A percentile compares a stretch with the other conserved stretches of the same genome.
phyloP scores from a whole-genome alignment of 371 early-diverging fungal species.

The Mortierella polycephala region DNA sequence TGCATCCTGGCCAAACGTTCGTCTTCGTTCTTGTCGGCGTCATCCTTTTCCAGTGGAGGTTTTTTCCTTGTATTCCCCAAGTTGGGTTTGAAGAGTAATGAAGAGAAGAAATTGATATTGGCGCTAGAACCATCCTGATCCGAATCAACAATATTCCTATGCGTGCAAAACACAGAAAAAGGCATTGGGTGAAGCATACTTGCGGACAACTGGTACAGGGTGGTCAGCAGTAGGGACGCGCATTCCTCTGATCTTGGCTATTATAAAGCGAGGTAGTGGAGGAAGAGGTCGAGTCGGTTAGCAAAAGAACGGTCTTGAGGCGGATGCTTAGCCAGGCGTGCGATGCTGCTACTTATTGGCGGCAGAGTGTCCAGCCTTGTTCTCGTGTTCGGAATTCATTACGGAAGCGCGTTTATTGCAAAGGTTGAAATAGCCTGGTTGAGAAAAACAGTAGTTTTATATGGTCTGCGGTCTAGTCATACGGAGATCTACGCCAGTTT shows the following conservation, averaged over 20 bases:
- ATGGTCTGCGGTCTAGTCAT: too few species aligned
- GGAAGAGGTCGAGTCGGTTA: neutral
- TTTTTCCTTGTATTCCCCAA: constrained; percentile 33
- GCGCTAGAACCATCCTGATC: too few species aligned
- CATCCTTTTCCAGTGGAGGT: constrained; percentile 17
- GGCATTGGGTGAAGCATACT: constrained; percentile 18
- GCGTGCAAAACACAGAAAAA: neutral
- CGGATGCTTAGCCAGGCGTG: neutral
- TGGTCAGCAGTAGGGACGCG: constrained; percentile 48
- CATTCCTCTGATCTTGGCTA: constrained; percentile 48
- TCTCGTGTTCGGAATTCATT: constrained; percentile 43
- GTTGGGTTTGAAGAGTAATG: neutral
- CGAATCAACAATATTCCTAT: too few species aligned
- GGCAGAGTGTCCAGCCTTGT: constrained; percentile 34
- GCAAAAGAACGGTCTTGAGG: neutral
- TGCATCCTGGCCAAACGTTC: constrained; percentile 44
- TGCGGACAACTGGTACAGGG: constrained; percentile 50
- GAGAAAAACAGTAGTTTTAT: neutral
- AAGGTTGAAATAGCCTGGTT: neutral
- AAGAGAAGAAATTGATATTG: neutral
- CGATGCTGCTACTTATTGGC: constrained; percentile 25
- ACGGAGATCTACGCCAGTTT: too few species aligned
- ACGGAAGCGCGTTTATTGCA: neutral
- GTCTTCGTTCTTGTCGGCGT: constrained; percentile 26
- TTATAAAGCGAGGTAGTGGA: neutral